Percentiles rank a stretch among this genome's conserved stretches.
Evolutionary conservation across 768 basidiomycete genomes (phyloP).

Genomic region (Boletellus ananas): DNA sequence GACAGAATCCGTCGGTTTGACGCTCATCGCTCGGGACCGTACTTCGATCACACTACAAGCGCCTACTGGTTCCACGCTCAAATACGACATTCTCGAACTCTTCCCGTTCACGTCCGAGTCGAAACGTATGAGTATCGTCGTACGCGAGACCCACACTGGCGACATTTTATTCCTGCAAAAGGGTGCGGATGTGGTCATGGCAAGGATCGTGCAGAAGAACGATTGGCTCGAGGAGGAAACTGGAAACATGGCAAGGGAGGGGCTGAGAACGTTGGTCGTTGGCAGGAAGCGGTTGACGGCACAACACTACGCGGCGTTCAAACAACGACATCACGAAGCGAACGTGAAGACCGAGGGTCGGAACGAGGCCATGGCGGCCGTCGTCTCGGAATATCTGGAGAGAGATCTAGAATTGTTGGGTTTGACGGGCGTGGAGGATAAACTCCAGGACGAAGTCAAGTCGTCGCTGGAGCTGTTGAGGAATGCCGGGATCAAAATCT

Average conservation of each 20-base stretch:
- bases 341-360: constrained; percentile 75
- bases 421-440: constrained; percentile 98
- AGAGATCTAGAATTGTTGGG: constrained; percentile 89
- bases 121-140: constrained; percentile 98
- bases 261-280: constrained; percentile 90
- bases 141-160: constrained; percentile 69
- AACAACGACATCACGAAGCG: constrained; percentile 66
- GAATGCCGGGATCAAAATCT: constrained; percentile 97
- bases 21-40: constrained; percentile 85
- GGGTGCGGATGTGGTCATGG: constrained; percentile 99
- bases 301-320: constrained; percentile 73
- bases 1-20: constrained; percentile 93
- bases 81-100: constrained; percentile 86
- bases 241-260: constrained; percentile 97
- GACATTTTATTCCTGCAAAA: constrained; percentile 93
- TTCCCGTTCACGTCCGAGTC: constrained; percentile 99
- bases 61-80: constrained; percentile 57
- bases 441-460: constrained; percentile 95
- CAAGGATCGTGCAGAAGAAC: constrained; percentile 88
- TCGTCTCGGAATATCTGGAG: constrained; percentile 77
- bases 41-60: constrained; percentile 83
- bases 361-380: constrained; percentile 74
- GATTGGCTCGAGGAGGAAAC: constrained; percentile 99
- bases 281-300: constrained; percentile 72
- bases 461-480: constrained; percentile 86